A percentile compares a stretch with the other conserved stretches of the same genome.
phyloP scores from a whole-genome alignment of 1,139 yeast genomes.

The Pichia cactophila region DNA sequence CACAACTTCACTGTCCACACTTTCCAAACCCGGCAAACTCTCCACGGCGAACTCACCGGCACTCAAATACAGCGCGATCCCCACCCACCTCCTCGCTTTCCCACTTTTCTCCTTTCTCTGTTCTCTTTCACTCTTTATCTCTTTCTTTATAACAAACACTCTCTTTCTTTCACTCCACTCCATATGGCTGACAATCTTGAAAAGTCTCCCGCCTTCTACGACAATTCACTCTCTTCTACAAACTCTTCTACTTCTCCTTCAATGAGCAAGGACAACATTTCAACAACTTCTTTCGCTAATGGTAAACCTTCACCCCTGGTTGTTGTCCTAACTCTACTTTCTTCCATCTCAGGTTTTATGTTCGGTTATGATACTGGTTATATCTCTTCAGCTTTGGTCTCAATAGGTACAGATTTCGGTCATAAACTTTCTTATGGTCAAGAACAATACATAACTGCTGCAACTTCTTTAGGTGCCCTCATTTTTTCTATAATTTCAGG shows the following conservation, averaged over 20 bases:
- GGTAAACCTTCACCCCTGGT: slow-evolving; percentile 57
- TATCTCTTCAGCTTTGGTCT: slow-evolving; percentile 84
- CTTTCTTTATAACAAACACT: background rate
- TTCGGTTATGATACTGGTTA: slow-evolving; percentile 97
- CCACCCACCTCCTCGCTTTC: too few species aligned
- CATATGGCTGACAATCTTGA: background rate
- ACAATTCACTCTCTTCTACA: background rate
- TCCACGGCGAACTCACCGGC: slow-evolving; percentile 44
- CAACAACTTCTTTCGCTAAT: slow-evolving; percentile 29
- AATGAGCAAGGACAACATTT: background rate
- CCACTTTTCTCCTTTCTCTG: background rate
- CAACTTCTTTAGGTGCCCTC: slow-evolving; percentile 88
- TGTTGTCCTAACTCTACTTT: slow-evolving; percentile 61
- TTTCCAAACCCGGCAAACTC: slow-evolving; percentile 28
- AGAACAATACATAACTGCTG: slow-evolving; percentile 87
- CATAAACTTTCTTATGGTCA: slow-evolving; percentile 58
- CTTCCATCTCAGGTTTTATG: slow-evolving; percentile 91
- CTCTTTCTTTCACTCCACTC: background rate
- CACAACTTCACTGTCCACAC: too few species aligned
- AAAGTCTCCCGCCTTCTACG: background rate
- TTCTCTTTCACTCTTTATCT: background rate
- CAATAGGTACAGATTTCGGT: slow-evolving; percentile 67
- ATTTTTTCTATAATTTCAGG: slow-evolving; percentile 76
- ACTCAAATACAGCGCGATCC: too few species aligned
- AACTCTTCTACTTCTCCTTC: background rate